Base-by-base conservation (phyloP, 306 rosid species). In the Senna siamea region DNA sequence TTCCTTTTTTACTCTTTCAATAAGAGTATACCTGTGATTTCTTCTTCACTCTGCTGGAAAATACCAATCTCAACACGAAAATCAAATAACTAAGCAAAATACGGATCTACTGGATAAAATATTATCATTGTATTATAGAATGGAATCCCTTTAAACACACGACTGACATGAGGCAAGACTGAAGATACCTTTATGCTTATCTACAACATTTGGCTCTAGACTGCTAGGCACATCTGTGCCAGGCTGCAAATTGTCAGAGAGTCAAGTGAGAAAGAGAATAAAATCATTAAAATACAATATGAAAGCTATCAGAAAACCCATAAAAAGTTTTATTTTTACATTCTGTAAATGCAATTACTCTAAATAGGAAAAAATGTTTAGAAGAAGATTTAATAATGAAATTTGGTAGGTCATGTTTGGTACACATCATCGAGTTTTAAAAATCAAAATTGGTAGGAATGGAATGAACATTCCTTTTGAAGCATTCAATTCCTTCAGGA, bases 161-260 rank as follows among this genome's bases (percentile, higher is more conserved):
- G n/a, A n/a, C n/a, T n/a, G n/a, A n/a, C n/a, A 11, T 19, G 52
- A 20, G 35, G 58, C 44, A 34, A 72, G 19, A 72, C 54, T 19
- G 12, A 61, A 75, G 66, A 73, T 81, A 83, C 90, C 90, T 81
- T 43, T 52, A 64, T 23, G 72, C 32, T 78, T 81, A 73, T 78
- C 76, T 26, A 60, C 30, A 58, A 41, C 69, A 58, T 41, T 7
- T 17, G 80, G 76, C 70, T 72, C 78, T 38, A 52, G 60, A 64
- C 80, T 76, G 76, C 77, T 73, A 75, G 82, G 81, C 54, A 78
- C 84, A 12, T 75, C 86, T 28, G 79, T 34, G 37, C 83, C 81
- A 71, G 76, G 37, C 90, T 86, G 87, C 68, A 78, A 67, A 78
- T 63, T 62, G 69, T 60, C 60, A 62, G 11, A 71, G 48, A 66